Base-by-base conservation (phyloP, 306 rosid genomes). In the Canavalia ensiformis region DNA sequence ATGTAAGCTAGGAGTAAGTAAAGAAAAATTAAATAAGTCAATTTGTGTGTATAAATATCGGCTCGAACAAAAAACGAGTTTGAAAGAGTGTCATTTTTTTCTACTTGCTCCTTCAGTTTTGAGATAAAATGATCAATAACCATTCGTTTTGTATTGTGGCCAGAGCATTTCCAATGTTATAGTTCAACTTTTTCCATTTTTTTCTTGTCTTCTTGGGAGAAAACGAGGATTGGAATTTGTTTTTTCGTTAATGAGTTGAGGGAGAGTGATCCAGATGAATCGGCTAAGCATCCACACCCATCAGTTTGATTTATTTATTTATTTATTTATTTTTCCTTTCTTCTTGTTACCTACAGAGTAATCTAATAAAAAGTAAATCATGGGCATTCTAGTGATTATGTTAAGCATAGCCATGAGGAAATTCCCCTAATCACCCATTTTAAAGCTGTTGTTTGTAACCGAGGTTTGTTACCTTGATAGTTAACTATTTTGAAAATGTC, bases 351-450 rank as follows among this genome's bases (percentile, higher is more conserved):
- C 45, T 63, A 58, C 13, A 56, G 28, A 11, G 39, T 74, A 74
- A 29, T 57, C 25, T 58, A 58, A 58, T 45, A 42, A 18, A 31
- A 30, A 55, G 18, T 74, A 3, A 74, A 25, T 25, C 55, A 28
- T 74, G 29, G 9, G 30, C 66, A 31, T 47, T 75, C 41, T 42
- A 56, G 57, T 42, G 79, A 59, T 42, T 75, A 56, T 58, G 79
- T 39, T 64, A 37, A 9, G 31, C 80, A 52, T 51, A 34, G 73
- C 25, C 31, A n/a, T 10, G 42, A n/a, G 35, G 67, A 52, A 64
- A 49, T 63, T 49, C 1, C 33, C 55, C n/a, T 51, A 50, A 28
- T n/a, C 52, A 37, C 18, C n/a, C 39, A 39, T 56, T 69, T 50
- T 63, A 39, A 68, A 69, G 67, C 8, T 76, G 18, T 62, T 52